Base-by-base conservation (phyloP, 495 filamentous ascomycete genomes). In the Oleoguttula mirabilis region DNA sequence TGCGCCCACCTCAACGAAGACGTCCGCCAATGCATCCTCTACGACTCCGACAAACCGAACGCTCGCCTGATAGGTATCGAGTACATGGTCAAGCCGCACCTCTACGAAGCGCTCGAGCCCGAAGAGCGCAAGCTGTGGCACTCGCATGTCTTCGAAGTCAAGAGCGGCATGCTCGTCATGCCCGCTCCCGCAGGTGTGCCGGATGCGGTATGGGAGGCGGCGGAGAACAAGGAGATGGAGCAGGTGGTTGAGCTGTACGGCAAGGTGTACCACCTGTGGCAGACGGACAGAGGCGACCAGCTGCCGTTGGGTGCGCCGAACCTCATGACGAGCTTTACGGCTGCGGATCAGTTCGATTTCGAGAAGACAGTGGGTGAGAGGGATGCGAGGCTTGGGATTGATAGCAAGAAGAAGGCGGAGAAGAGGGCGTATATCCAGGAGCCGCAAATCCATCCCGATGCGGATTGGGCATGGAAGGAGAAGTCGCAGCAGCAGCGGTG, bases 181-280 rank as follows among this genome's bases (percentile, higher is more conserved):
- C 85, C 86, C 0, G 67, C 73, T 6, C 80, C 84, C 0, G 50
- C 60, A 0, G 55, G 55, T 7, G 33, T 83, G 1, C 77, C 77
- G 2, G 60, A 60, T 1, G 49, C 57, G 0, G 69, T 55, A 0
- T 92, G 84, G 86, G 81, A 90, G 42, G 60, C 58, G 12, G 81
- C 82, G 16, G 85, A 93, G 66, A 82, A 68, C 8, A 69, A 71
- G 17, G 83, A 88, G 63, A 88, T 94, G 84, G 66, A 77, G 50
- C 67, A 83, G 45, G 64, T 88, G 6, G 55, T 78, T 2, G 59
- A 67, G 11, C 51, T 88, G 4, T 93, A 93, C 48, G 86, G 85
- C n/a, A 92, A 93, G 60, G 75, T 79, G n/a, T 94, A 79, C 62
- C 86, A 87, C 55, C 64, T 90, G 37, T 94, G 86, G 86, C 84